Percentiles rank a stretch among this genome's conserved stretches.
These are phyloP conservation scores for Apophysomyces trapeziformis DNA, from an alignment of 371 early-diverging fungal species.

Conservation along the genomic window DNA sequence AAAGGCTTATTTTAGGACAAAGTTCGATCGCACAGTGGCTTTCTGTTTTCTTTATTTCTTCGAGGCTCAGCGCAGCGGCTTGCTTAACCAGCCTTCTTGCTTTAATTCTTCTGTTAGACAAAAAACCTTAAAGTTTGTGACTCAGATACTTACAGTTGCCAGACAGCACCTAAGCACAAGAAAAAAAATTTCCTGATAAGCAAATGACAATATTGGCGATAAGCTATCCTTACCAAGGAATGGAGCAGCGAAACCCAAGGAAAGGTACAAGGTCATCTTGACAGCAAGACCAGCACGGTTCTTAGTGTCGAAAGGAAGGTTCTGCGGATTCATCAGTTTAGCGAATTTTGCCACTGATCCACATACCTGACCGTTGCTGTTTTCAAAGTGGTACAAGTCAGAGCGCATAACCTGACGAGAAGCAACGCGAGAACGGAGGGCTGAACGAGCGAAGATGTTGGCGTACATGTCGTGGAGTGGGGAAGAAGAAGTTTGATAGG, in stretches of 20 bases:
- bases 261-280: slow-evolving; percentile 55
- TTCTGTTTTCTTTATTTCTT: slow-evolving; percentile 1
- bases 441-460: slow-evolving; percentile 52
- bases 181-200: slow-evolving; percentile 1
- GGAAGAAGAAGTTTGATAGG: not conserved
- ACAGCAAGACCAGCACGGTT: slow-evolving; percentile 63
- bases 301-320: slow-evolving; percentile 67
- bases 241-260: slow-evolving; percentile 60
- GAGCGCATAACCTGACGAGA: slow-evolving; percentile 50
- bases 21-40: slow-evolving; percentile 3
- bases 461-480: slow-evolving; percentile 33
- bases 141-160: slow-evolving; percentile 49
- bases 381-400: slow-evolving; percentile 57
- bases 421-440: slow-evolving; percentile 43
- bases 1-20: slow-evolving; percentile 2
- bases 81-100: slow-evolving; percentile 52
- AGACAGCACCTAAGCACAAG: slow-evolving; percentile 34
- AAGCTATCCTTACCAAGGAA: slow-evolving; percentile 52
- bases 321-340: slow-evolving; percentile 31
- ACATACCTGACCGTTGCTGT: slow-evolving; percentile 47
- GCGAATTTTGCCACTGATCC: not conserved
- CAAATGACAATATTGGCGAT: not conserved
- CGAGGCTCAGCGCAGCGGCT: not conserved
- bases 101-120: slow-evolving; percentile 16
- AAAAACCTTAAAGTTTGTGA: slow-evolving; percentile 1